Evolutionary conservation across 129 eudicot genomes (phyloP), one percentile per base, ranked within the genome.

Genomic region (Lactuca sativa): DNA sequence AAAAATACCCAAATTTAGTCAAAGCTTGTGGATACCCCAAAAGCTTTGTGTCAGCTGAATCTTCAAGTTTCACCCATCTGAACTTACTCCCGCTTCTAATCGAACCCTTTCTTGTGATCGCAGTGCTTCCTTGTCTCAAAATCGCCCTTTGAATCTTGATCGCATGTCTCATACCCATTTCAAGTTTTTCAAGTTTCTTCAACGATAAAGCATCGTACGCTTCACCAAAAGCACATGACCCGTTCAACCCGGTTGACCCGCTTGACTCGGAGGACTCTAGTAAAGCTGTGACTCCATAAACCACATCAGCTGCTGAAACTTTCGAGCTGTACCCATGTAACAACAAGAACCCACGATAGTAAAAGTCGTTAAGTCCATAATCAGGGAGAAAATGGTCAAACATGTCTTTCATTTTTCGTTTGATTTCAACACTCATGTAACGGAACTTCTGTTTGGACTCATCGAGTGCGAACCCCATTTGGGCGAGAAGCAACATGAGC

Each of bases 231-330:
- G 87, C 90, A 56, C 82, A 89, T 5, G 90, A 61, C 16, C 88
- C 91, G 36, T 89, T 25, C 30, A 25, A 25, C 30, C 30, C 30
- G 1, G 30, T 25, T 4, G 90, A 61, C 16, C 88, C 91, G 36
- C 85, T 81, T 13, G 89, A 86, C 61, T 89, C 88, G 3, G 84
- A 87, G 1, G 97, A 83, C 62, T 90, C 99, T 66, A 95, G 75
- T 25, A 90, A 79, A 8, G 99, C 97, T 2, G 99, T 95, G 15
- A 88, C 88, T 32, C 97, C 97, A 74, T 85, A 90, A 41, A 90
- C 99, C 76, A 95, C 96, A 79, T 95, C 97, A 32, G 97, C 96
- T 41, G 99, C 99, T n/a, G 99, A 90, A 15, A 95, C 76, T 69
- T 81, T 83, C 43, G 97, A 87, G 21, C 91, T 87, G 54, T 95